These are phyloP conservation scores for Drechslerella stenobrocha DNA, from an alignment of 2,329 filamentous ascomycete genomes.

Conservation along the genomic window DNA sequence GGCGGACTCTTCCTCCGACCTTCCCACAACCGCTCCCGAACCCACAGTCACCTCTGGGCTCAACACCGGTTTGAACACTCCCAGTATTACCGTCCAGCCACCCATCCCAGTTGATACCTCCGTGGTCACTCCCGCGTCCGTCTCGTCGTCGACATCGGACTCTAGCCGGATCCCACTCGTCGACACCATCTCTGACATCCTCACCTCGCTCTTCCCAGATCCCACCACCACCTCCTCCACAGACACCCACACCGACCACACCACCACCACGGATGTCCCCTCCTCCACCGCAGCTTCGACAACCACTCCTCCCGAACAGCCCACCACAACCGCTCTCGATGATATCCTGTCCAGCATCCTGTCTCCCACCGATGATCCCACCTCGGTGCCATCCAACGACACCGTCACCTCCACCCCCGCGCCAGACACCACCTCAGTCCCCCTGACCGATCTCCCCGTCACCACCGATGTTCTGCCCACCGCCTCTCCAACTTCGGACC, in stretches of 20 bases:
- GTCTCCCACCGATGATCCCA: slow-evolving; percentile 52
- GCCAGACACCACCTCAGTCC: slow-evolving; percentile 27
- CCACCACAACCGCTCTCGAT: slow-evolving; percentile 41
- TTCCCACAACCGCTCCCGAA: slow-evolving; percentile 11
- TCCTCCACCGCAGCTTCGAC: slow-evolving; percentile 36
- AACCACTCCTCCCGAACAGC: slow-evolving; percentile 32
- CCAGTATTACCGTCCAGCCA: slow-evolving; percentile 24
- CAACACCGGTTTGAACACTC: slow-evolving; percentile 45
- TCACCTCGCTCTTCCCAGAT: slow-evolving; percentile 53
- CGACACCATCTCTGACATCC: slow-evolving; percentile 48
- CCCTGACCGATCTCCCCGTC: slow-evolving; percentile 38
- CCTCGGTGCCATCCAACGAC: slow-evolving; percentile 49
- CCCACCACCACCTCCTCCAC: slow-evolving; percentile 46
- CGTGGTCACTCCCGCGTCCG: neutral
- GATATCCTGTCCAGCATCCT: slow-evolving; percentile 43
- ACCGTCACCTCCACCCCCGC: slow-evolving; percentile 26
- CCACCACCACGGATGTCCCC: slow-evolving; percentile 46
- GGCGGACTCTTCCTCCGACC: slow-evolving; percentile 4
- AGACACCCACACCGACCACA: slow-evolving; percentile 30
- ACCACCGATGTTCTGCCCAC: slow-evolving; percentile 28
- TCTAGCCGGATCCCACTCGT: slow-evolving; percentile 52
- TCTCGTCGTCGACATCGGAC: slow-evolving; percentile 17
- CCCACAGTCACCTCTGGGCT: slow-evolving; percentile 30
- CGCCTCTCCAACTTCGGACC: slow-evolving; percentile 35
- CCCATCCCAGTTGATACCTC: slow-evolving; percentile 33